These are phyloP conservation scores for Daldinia sp. DNA, from an alignment of 2,329 filamentous ascomycete species.

Conservation along the genomic window DNA sequence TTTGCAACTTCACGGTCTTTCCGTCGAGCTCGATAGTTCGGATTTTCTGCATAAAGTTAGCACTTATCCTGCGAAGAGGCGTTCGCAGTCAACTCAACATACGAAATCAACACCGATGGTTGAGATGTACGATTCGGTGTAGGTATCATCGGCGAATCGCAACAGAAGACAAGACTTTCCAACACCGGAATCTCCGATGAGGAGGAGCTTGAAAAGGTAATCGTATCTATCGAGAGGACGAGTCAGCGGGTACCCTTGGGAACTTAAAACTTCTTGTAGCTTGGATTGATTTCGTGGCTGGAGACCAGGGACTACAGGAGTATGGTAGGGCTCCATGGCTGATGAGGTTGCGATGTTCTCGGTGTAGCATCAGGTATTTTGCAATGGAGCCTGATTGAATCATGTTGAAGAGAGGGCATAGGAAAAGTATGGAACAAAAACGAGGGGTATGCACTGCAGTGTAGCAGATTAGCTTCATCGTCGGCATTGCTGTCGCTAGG, in stretches of 20 bases:
- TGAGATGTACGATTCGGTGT: constrained; percentile 99
- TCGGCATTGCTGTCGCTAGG: constrained; percentile 37
- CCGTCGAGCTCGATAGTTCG: constrained; percentile 99
- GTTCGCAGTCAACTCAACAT: constrained; percentile 60
- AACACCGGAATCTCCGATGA: constrained; percentile 99
- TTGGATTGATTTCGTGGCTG: constrained; percentile 43
- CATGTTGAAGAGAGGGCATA: constrained; percentile 26
- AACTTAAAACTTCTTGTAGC: constrained; percentile 41
- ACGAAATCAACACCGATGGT: constrained; percentile 99
- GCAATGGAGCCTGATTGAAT: constrained; percentile 21
- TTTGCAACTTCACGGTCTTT: constrained; percentile 99
- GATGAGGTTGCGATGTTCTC: constrained; percentile 27
- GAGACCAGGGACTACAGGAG: constrained; percentile 28
- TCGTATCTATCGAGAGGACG: constrained; percentile 81
- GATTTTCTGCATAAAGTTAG: constrained; percentile 82
- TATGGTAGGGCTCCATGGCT: constrained; percentile 22
- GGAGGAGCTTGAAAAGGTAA: constrained; percentile 99
- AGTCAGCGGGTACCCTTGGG: constrained; percentile 44
- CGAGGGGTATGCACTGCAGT: constrained; percentile 32
- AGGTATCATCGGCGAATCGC: constrained; percentile 98
- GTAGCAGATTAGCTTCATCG: constrained; percentile 20
- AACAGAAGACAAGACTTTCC: constrained; percentile 99
- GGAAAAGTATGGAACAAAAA: constrained; percentile 19
- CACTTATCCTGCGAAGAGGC: constrained; percentile 11
- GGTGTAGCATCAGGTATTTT: constrained; percentile 9